Evolutionary conservation across 768 basidiomycete species (phyloP).

Genomic region (Xerocomellus dryophilus): DNA sequence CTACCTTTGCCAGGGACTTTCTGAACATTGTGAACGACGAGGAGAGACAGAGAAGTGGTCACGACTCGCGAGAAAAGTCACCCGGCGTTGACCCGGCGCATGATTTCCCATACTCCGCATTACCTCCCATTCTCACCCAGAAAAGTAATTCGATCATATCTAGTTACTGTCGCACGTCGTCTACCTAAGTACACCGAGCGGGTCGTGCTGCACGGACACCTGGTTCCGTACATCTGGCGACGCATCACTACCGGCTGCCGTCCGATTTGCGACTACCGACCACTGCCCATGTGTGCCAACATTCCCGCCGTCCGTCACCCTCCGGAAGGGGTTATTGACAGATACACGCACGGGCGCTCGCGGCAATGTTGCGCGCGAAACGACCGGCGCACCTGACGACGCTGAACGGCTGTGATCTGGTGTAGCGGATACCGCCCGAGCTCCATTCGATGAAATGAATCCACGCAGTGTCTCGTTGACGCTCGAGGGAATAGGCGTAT

Average conservation of each 20-base stretch:
- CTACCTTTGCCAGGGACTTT: conserved; percentile 48
- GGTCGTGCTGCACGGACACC: conserved; percentile 24
- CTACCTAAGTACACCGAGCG: conserved; percentile 30
- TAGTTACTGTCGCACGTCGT: not conserved
- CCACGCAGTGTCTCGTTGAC: conserved; percentile 24
- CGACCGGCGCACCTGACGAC: conserved; percentile 8
- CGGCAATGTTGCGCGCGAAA: conserved; percentile 14
- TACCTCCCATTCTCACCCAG: not conserved
- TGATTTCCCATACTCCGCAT: conserved; percentile 25
- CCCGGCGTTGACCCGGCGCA: conserved; percentile 7
- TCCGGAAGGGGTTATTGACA: conserved; percentile 32
- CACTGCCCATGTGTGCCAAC: not conserved
- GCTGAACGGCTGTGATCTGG: conserved; percentile 17
- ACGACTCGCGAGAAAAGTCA: conserved; percentile 12
- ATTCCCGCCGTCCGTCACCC: conserved; percentile 13
- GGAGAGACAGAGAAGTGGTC: conserved; percentile 1
- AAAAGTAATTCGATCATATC: not conserved
- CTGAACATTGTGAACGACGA: conserved; percentile 52
- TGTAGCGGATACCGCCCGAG: conserved; percentile 1
- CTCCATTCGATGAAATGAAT: conserved; percentile 15
- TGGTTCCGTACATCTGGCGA: conserved; percentile 11
- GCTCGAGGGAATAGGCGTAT: conserved; percentile 12
- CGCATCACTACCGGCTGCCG: conserved; percentile 1
- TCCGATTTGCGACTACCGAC: conserved; percentile 1
- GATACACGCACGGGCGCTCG: conserved; percentile 27